Percentiles rank a stretch among this genome's conserved stretches.
phyloP scores from a whole-genome alignment of 257 asterid genomes.

The Gynochthodes officinalis region DNA sequence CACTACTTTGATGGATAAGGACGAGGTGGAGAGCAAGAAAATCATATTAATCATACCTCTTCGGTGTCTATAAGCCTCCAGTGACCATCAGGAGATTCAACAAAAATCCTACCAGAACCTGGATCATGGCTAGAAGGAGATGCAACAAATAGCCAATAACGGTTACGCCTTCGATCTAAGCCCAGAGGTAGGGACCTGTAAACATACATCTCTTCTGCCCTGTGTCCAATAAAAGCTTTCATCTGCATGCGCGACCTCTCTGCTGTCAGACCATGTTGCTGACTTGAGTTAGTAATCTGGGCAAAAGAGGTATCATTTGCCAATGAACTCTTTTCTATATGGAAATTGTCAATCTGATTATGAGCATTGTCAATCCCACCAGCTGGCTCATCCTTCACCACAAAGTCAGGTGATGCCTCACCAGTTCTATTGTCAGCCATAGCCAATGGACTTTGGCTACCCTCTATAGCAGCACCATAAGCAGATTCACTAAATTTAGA shows the following conservation, averaged over 20 bases:
- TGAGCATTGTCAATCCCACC: slow-evolving; percentile 41
- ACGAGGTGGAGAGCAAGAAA: background rate
- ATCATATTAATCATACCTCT: slow-evolving; percentile 45
- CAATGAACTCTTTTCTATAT: slow-evolving; percentile 26
- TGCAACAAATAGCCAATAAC: slow-evolving; percentile 92
- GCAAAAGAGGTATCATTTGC: slow-evolving; percentile 37
- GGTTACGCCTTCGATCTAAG: slow-evolving; percentile 93
- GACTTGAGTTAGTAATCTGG: slow-evolving; percentile 47
- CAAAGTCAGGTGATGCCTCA: slow-evolving; percentile 38
- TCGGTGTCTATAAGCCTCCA: slow-evolving; percentile 87
- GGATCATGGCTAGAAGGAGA: slow-evolving; percentile 83
- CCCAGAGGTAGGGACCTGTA: slow-evolving; percentile 97
- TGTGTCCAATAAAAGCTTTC: slow-evolving; percentile 85
- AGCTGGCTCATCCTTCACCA: slow-evolving; percentile 58
- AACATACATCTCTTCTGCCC: slow-evolving; percentile 81
- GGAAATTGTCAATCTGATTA: slow-evolving; percentile 36
- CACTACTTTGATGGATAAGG: background rate
- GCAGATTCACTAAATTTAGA: slow-evolving; percentile 60
- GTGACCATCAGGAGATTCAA: slow-evolving; percentile 65
- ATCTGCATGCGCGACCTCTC: slow-evolving; percentile 92
- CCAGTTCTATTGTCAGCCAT: slow-evolving; percentile 37
- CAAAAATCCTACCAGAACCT: slow-evolving; percentile 90
- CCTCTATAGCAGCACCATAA: slow-evolving; percentile 49
- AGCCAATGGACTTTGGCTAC: slow-evolving; percentile 61
- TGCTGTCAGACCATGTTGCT: slow-evolving; percentile 67